Base-by-base conservation (phyloP, 768 basidiomycete genomes). In the Xerocomellus chrysenteron region DNA sequence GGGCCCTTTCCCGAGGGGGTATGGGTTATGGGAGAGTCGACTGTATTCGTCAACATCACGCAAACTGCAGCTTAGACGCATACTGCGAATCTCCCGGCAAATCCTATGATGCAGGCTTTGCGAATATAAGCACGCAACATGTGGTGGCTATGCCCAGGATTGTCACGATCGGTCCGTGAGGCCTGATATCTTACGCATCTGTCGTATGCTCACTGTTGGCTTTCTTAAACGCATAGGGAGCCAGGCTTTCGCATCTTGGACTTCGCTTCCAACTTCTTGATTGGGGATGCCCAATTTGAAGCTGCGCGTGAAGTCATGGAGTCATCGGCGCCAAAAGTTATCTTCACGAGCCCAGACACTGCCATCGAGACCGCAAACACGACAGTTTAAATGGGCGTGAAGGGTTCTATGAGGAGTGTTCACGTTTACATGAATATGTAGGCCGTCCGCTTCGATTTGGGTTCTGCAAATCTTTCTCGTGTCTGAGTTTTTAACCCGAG, bases 51-150 rank as follows among this genome's bases (percentile, higher is more conserved):
- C 11, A 32, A 32, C 19, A 26, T 46, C 17, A 7, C 14, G 10
- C 8, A 10, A 53, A 28, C 32, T 33, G 30, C 51, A 88, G 70
- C 68, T 80, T 75, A 12, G 88, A 88, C 6, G 85, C 90, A 3
- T 87, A 84, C 71, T 92, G 90, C 65, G 85, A 92, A 66, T 85
- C 83, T 52, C 89, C 88, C 7, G 90, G 89, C 13, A 55, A 90
- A 66, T 64, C 77, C 0, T 86, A 78, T 70, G 80, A 90, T 60
- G 89, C 11, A 76, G 81, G 63, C 70, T 78, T 9, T 92, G 90
- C 66, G 84, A 88, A n/a, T 76, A 81, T 44, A 78, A 86, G 26
- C 82, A 83, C 55, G 89, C 89, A 0, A 91, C 89, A 17, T 92
- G 90, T 61, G 89, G 89, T 19, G 85, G 83, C 47, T 83, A 74